phyloP scores from a whole-genome alignment of 2,329 filamentous ascomycete species.

The Coniochaeta hoffmannii region DNA sequence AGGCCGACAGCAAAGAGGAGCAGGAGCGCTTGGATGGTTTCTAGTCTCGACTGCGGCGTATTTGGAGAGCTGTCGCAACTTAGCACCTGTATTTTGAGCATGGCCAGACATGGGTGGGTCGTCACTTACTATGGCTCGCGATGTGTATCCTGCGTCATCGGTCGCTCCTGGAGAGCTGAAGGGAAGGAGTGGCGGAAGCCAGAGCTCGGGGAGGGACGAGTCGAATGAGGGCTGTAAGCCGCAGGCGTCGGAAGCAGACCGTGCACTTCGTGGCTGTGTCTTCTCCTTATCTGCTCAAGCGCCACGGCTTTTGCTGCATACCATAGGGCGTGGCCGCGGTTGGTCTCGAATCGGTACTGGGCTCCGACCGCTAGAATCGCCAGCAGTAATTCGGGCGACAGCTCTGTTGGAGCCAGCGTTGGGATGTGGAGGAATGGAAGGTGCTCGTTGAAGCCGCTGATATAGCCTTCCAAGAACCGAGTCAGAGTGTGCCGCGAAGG shows the following conservation, averaged over 20 bases:
- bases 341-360: slow-evolving; percentile 56
- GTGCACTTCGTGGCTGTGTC: slow-evolving; percentile 50
- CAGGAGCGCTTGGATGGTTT: slow-evolving; percentile 55
- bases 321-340: slow-evolving; percentile 52
- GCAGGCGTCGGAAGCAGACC: slow-evolving; percentile 48
- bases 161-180: slow-evolving; percentile 48
- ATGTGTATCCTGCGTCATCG: slow-evolving; percentile 50
- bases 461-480: slow-evolving; percentile 62
- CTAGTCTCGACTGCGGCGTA: slow-evolving; percentile 50
- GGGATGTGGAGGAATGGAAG: slow-evolving; percentile 60
- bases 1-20: slow-evolving; percentile 53
- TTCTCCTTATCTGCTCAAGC: slow-evolving; percentile 49
- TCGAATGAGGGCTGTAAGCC: slow-evolving; percentile 53
- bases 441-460: slow-evolving; percentile 56
- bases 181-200: slow-evolving; percentile 52
- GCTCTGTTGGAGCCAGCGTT: slow-evolving; percentile 54
- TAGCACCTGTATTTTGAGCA: neutral
- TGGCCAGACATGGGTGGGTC: neutral
- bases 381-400: slow-evolving; percentile 60
- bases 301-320: slow-evolving; percentile 53
- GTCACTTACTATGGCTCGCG: slow-evolving; percentile 50
- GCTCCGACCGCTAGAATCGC: slow-evolving; percentile 62
- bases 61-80: slow-evolving; percentile 41
- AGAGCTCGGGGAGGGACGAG: slow-evolving; percentile 49
- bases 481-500: slow-evolving; percentile 63